Evolutionary conservation across 306 rosid species (phyloP).

Genomic region (Quercus cerris): DNA sequence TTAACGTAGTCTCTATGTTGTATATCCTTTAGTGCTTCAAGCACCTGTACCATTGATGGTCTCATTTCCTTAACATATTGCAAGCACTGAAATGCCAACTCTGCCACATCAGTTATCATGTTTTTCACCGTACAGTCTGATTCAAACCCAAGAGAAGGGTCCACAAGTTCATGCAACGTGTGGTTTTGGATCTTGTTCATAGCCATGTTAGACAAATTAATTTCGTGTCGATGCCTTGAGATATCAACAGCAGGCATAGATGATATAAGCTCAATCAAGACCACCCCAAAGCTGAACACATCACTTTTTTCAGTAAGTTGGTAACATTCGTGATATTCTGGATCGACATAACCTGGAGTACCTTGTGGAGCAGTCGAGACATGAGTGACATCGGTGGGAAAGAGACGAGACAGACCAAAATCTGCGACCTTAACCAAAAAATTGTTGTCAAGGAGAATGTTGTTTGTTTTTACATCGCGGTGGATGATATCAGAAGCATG

Average conservation of each 20-base stretch:
- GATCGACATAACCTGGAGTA: conserved; percentile 94
- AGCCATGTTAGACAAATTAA: conserved; percentile 79
- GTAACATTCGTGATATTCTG: conserved; percentile 74
- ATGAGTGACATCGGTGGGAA: conserved; percentile 64
- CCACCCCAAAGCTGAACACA: conserved; percentile 90
- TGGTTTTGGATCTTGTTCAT: conserved; percentile 62
- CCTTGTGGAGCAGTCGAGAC: conserved; percentile 92
- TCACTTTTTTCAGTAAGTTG: conserved; percentile 77
- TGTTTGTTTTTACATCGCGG: conserved; percentile 78
- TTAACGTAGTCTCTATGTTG: conserved; percentile 31
- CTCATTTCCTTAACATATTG: conserved; percentile 62
- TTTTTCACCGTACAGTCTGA: conserved; percentile 46
- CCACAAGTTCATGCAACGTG: conserved; percentile 63
- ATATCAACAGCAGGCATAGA: conserved; percentile 84
- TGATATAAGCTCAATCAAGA: conserved; percentile 70
- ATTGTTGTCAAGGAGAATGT: conserved; percentile 38
- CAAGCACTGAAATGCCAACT: conserved; percentile 77
- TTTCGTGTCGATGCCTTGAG: conserved; percentile 76
- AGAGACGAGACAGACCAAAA: conserved; percentile 85
- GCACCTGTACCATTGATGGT: conserved; percentile 65
- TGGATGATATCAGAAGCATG: conserved; percentile 73
- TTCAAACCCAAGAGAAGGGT: conserved; percentile 55
- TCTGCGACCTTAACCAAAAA: conserved; percentile 73
- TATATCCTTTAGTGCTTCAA: conserved; percentile 43
- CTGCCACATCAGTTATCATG: conserved; percentile 67